Base-by-base conservation (phyloP, 139 green algal genomes). In the Medakamo hakoo region DNA sequence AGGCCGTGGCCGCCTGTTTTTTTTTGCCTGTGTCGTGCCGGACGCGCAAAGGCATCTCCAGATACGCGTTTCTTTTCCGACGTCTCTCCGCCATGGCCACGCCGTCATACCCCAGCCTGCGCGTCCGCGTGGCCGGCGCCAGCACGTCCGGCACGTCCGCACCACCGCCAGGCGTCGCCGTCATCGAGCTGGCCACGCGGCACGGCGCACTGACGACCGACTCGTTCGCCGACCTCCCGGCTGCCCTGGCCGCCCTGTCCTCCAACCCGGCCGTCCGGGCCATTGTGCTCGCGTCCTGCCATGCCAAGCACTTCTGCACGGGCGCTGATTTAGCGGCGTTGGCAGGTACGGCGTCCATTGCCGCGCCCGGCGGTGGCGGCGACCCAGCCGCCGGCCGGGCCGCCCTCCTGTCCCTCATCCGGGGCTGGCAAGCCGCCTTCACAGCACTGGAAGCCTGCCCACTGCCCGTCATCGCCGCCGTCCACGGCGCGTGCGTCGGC, bases 401-500 rank as follows among this genome's bases (percentile, higher is more conserved):
- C 40, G 40, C 40, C 40, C 40, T 68, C n/a, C 56, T 48, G 57
- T 3, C 27, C 29, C 22, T 29, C 19, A 18, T 66, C n/a, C 16
- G 31, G 40, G 49, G 29, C n/a, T 55, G 72, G 27, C 81, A 90
- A 67, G 75, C 75, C 22, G 64, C 75, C 0, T 77, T 89, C 64
- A 82, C 62, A 24, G 68, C 72, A 4, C 67, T 90, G 22, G 86
- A 93, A 73, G 22, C 49, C 2, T 87, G 75, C 62, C 69, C 68
- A 24, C 74, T 67, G 59, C 86, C 85, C 3, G 79, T 89, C 0
- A 70, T 94, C 24, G 79, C 74, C n/a, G 76, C 72, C 4, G 60
- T 88, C 20, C 70, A 82, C 20, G 80, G 88, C 22, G 73, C 75
- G 23, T 97, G 89, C 73, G 63, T 92, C 16, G 89, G 90, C n/a